Percentiles rank a stretch among this genome's conserved stretches.
Evolutionary conservation across 192 early-diverging fungal genomes (phyloP).

Genomic region (Spizellomyces sp.): DNA sequence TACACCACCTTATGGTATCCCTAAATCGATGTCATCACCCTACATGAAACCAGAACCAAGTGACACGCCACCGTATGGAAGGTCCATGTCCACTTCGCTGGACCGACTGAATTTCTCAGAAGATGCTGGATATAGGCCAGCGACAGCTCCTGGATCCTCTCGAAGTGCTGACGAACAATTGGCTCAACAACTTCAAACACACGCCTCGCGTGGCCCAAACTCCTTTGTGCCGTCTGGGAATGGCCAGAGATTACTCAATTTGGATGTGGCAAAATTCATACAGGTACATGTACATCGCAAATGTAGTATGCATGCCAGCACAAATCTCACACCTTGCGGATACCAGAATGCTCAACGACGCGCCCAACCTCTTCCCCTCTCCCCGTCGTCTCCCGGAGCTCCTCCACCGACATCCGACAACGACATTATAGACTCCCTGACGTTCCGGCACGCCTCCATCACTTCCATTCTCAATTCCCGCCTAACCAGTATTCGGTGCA

Average conservation of each 20-base stretch:
- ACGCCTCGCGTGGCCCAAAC: conserved; percentile 2
- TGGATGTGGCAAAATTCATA: conserved; percentile 47
- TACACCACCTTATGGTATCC: neutral
- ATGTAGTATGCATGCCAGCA: neutral
- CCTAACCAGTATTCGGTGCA: conserved; percentile 35
- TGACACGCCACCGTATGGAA: neutral
- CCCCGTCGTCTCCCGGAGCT: conserved; percentile 13
- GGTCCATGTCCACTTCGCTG: conserved; percentile 1
- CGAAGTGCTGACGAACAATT: neutral
- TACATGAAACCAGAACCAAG: conserved; percentile 1
- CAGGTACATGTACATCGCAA: conserved; percentile 18
- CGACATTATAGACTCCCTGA: conserved; percentile 43
- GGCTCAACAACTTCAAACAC: neutral
- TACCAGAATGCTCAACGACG: conserved; percentile 26
- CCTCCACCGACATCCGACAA: conserved; percentile 30
- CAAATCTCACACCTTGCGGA: neutral
- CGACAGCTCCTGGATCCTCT: neutral
- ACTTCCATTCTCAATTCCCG: conserved; percentile 38
- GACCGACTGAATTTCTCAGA: neutral
- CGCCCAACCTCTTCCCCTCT: conserved; percentile 21
- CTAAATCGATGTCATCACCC: neutral
- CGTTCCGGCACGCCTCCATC: conserved; percentile 51
- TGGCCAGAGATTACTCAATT: conserved; percentile 40
- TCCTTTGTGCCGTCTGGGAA: conserved; percentile 38
- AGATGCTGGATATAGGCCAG: conserved; percentile 2